Base-by-base conservation (phyloP, 2,329 filamentous ascomycete genomes). In the Fusarium decemcellulare region DNA sequence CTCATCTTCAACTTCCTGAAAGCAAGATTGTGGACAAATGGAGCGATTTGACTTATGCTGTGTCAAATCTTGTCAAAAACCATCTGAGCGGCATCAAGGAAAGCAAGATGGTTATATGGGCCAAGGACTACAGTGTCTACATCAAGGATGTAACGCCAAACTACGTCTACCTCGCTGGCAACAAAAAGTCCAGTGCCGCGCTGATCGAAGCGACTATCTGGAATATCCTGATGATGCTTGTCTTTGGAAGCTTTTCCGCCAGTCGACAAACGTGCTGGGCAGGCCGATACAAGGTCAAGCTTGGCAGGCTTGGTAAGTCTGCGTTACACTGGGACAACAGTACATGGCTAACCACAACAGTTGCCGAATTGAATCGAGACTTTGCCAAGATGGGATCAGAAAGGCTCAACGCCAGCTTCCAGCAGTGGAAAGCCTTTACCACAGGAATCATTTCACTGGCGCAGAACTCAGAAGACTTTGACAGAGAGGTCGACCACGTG, bases 1-100 rank as follows among this genome's bases (percentile, higher is more conserved):
- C 39, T 12, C 40, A 52, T 9, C 52, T 34, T 8, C 40, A 44
- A 3, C 61, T 63, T 16, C 37, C 23, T 23, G 40, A 44, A 40
- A 56, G 11, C 30, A 56, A 37, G 18, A 56, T 56, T 9, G n/a
- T 56, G 18, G 43, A 29, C 14, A 18, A 15, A 16, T 56, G 53
- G 53, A 29, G 15, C 16, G 53, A 16, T 9, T 34, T 56, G 11
- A 29, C 29, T 11, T n/a, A 46, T 16, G 53, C 44, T 7, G 37
- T 46, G 11, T 8, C 12, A 14, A 50, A 36, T 32, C 36, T 50
- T 36, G 47, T 50, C 11, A 36, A 14, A 11, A 32, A 32, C 3
- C 36, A 50, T 10, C 16, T 50, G 16, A 50, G 23, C 11, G 23
- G 23, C 5, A 18, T 36, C 1, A 32, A 36, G 16, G n/a, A 32